Base-by-base conservation (phyloP, 495 filamentous ascomycete species). In the Talaromyces trachyspermus region DNA sequence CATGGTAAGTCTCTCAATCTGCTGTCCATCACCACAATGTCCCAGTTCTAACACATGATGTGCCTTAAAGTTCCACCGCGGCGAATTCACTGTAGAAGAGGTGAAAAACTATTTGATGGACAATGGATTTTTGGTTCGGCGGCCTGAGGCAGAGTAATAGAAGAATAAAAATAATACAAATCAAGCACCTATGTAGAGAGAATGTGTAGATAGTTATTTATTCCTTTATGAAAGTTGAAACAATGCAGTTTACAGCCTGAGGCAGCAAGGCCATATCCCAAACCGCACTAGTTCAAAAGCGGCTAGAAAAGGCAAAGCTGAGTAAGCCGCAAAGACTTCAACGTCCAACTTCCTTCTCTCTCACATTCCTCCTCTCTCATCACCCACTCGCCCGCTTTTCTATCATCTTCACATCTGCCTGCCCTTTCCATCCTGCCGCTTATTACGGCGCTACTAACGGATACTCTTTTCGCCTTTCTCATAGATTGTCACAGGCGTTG, bases 81-180 rank as follows among this genome's bases (percentile, higher is more conserved):
- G 83, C 22, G 91, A 98, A 67, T 97, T 89, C 60, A 95, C 90
- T 1, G 90, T 98, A 7, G 80, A 81, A 59, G 80, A 97, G 51
- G 92, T 98, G n/a, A 98, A 97, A 62, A 80, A 89, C 49, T 76
- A 84, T 55, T 59, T 97, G 30, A 73, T 72, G n/a, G 62, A 74
- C 19, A 77, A 79, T 56, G 84, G 84, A 2, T 70, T 95, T 42
- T 61, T 89, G 45, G 83, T 97, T 12, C 75, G 92, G 49, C 73
- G 79, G 49, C 85, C 83, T 58, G 89, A 95, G 54, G 59, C 70
- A 14, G 60, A 67, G 22, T 42, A 10, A 42, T 9, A 1, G 14
- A 14, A 12, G 23, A 20, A 26, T 4, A 23, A 12, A n/a, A n/a
- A n/a, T n/a, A n/a, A n/a, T n/a, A n/a, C n/a, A n/a, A n/a, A n/a